These are phyloP conservation scores for Furcasterigmium sp. DNA, from an alignment of 2,329 filamentous ascomycete species.

Conservation along the genomic window DNA sequence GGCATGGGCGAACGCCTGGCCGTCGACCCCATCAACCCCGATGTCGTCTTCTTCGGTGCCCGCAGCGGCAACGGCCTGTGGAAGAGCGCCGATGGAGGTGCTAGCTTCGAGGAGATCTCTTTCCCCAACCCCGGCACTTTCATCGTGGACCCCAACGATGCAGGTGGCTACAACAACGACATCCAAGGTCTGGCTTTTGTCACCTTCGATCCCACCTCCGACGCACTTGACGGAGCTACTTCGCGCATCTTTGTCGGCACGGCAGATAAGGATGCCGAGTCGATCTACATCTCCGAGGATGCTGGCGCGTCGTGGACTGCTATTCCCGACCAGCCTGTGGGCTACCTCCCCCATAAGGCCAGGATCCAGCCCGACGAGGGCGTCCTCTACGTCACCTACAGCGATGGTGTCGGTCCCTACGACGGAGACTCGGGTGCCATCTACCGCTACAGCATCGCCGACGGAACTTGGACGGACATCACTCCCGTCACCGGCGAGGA, in stretches of 20 bases:
- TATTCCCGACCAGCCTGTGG: slow-evolving; percentile 41
- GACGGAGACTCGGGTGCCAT: slow-evolving; percentile 49
- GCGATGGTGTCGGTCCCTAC: slow-evolving; percentile 51
- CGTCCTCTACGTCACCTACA: slow-evolving; percentile 48
- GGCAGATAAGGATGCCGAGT: slow-evolving; percentile 45
- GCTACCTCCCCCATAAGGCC: slow-evolving; percentile 49
- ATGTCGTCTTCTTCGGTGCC: slow-evolving; percentile 54
- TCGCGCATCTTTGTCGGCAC: slow-evolving; percentile 52
- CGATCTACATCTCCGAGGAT: slow-evolving; percentile 48
- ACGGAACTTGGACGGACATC: slow-evolving; percentile 48
- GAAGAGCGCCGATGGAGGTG: slow-evolving; percentile 51
- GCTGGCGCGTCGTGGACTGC: slow-evolving; percentile 48
- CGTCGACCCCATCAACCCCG: slow-evolving; percentile 51
- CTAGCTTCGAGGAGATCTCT: slow-evolving; percentile 45
- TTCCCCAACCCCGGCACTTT: slow-evolving; percentile 47
- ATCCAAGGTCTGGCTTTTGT: slow-evolving; percentile 44
- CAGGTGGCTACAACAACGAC: slow-evolving; percentile 38
- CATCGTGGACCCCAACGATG: slow-evolving; percentile 36
- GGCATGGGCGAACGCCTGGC: slow-evolving; percentile 55
- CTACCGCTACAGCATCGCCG: slow-evolving; percentile 47
- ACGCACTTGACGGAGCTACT: slow-evolving; percentile 37
- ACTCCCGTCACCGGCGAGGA: slow-evolving; percentile 44
- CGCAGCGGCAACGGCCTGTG: slow-evolving; percentile 54
- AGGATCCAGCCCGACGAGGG: slow-evolving; percentile 43
- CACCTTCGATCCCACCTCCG: slow-evolving; percentile 50